Base-by-base conservation (phyloP, 352 stramenopile genomes). In the Globisporangium recalcitrans region DNA sequence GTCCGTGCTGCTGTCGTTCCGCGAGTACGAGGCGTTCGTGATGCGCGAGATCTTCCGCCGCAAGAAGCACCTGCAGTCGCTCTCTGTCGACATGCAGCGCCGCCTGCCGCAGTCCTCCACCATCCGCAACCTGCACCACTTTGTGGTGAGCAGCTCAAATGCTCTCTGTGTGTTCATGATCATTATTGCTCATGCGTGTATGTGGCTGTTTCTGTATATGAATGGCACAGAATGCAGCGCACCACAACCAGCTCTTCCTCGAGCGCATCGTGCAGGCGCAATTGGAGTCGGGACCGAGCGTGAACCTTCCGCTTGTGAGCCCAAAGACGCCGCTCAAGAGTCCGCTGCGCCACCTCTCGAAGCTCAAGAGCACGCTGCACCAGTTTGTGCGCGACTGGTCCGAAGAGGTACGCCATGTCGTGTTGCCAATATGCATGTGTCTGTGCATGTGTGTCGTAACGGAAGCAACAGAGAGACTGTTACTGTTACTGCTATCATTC, bases 331-430 rank as follows among this genome's bases (percentile, higher is more conserved):
- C 78, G 47, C 58, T 95, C 34, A 77, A 86, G 58, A 92, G 80
- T 42, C 80, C 82, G 10, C 57, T 71, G 21, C 77, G 85, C 53
- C 80, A 93, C 69, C 77, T 94, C 51, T 88, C 82, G 36, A 97
- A 97, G 74, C 80, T 96, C 60, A 94, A 94, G 67, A 95, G 83
- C 71, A 96, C 88, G 62, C 73, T 98, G 31, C 90, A 97, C 58
- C 92, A 98, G 69, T 90, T 93, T 58, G 88, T 97, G 53, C 86
- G 92, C 54, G 92, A 98, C 67, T 98, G 92, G 92, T 93, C 85
- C 6, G 80, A 87, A 38, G 92, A 95, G 75, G 85, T 94, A 62
- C 60, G 21, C 4, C 47, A 10, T 10, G 36, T 19, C 13, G 34
- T 42, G n/a, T n/a, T n/a, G n/a, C n/a, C n/a, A n/a, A n/a, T n/a